These are phyloP conservation scores for Lunasporangiospora selenospora DNA, from an alignment of 192 early-diverging fungal species.

Conservation along the genomic window DNA sequence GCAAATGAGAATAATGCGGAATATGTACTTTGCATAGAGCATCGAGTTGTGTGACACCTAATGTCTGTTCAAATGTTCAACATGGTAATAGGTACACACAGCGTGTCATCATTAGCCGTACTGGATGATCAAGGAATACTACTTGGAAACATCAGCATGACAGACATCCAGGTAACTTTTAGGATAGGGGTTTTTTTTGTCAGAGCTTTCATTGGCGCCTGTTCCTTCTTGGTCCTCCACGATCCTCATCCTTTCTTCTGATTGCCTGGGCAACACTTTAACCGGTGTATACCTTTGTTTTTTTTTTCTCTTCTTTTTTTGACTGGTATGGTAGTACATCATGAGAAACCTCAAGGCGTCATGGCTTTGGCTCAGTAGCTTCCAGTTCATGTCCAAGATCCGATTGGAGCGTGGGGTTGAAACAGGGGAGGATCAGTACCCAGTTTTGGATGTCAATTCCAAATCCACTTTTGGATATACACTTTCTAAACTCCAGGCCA, in stretches of 20 bases:
- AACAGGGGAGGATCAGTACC: constrained; percentile 59
- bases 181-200: neutral
- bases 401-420: constrained; percentile 25
- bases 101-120: constrained; percentile 60
- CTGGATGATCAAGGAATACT: constrained; percentile 59
- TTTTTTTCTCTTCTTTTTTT: neutral
- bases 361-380: constrained; percentile 43
- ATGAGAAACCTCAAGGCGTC: constrained; percentile 42
- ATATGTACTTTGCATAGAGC: no score
- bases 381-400: constrained; percentile 37
- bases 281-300: no score
- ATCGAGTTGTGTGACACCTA: no score
- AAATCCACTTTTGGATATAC: constrained; percentile 74
- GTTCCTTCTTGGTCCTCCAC: no score
- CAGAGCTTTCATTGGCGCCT: neutral
- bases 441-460: constrained; percentile 77
- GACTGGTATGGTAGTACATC: constrained; percentile 7
- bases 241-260: no score
- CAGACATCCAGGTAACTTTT: constrained; percentile 64
- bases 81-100: constrained; percentile 35
- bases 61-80: no score
- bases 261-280: no score
- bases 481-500: constrained; percentile 80
- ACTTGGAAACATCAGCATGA: constrained; percentile 71
- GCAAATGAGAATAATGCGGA: no score